Percentiles rank a stretch among this genome's conserved stretches.
Evolutionary conservation across 31 red algal species (phyloP).

Genomic region (Bonnemaisonia californica): DNA sequence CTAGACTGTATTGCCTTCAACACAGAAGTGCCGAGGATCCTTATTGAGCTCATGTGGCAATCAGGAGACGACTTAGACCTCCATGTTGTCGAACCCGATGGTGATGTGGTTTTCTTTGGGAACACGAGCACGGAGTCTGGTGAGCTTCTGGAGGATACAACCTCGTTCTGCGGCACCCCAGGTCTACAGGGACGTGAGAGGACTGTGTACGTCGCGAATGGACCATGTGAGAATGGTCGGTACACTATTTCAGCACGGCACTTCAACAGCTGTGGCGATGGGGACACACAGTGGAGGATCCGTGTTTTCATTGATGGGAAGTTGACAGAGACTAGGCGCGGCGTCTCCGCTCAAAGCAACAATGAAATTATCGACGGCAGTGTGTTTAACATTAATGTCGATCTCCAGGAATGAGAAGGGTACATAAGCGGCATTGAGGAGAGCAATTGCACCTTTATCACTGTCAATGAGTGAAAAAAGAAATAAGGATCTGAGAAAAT

Average conservation of each 20-base stretch:
- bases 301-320: not conserved
- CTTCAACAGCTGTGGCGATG: not conserved
- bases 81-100: not conserved
- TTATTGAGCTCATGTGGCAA: not conserved
- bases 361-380: not conserved
- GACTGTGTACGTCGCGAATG: not conserved
- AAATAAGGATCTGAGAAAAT: too few relatives aligned
- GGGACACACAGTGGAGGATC: not conserved
- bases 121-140: not conserved
- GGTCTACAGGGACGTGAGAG: not conserved
- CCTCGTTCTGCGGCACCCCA: not conserved
- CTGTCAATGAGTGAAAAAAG: too few relatives aligned
- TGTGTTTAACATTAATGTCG: not conserved
- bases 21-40: not conserved
- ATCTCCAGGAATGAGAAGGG: not conserved
- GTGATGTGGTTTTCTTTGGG: not conserved
- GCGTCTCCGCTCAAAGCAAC: not conserved
- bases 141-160: not conserved
- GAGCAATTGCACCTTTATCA: too few relatives aligned
- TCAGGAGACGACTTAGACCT: not conserved
- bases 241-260: not conserved
- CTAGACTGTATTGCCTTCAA: not conserved
- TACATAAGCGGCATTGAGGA: too few relatives aligned
- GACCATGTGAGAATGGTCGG: not conserved
- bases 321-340: not conserved